Evolutionary conservation across 2,329 filamentous ascomycete species (phyloP).

Genomic region (Hypoxylon sp.): DNA sequence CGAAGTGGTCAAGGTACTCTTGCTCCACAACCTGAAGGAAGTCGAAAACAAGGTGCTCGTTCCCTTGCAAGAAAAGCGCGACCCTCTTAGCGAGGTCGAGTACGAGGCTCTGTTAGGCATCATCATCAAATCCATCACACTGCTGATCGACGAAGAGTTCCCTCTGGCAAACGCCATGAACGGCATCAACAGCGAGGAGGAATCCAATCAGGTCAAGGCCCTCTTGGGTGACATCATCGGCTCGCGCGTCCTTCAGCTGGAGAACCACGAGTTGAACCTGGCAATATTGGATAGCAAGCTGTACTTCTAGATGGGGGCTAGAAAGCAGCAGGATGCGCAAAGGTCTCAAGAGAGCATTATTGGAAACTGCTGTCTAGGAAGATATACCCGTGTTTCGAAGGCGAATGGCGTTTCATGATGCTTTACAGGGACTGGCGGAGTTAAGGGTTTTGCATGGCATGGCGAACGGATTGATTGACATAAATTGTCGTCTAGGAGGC

Average conservation of each 20-base stretch:
- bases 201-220: slow-evolving; percentile 58
- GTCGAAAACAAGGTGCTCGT: slow-evolving; percentile 63
- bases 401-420: no score
- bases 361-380: no score
- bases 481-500: no score
- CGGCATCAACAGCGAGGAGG: slow-evolving; percentile 49
- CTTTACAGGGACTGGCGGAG: no score
- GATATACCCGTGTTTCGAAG: no score
- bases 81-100: slow-evolving; percentile 54
- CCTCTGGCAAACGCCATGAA: slow-evolving; percentile 53
- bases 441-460: no score
- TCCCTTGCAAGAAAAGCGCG: slow-evolving; percentile 61
- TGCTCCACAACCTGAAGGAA: slow-evolving; percentile 63
- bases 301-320: slow-evolving; percentile 36
- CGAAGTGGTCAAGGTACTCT: slow-evolving; percentile 64
- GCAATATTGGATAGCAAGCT: slow-evolving; percentile 64
- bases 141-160: slow-evolving; percentile 50
- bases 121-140: slow-evolving; percentile 62
- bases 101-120: slow-evolving; percentile 64
- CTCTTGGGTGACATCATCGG: slow-evolving; percentile 65
- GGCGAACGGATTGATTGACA: no score
- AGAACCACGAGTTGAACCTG: slow-evolving; percentile 58
- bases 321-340: no score
- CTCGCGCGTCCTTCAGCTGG: slow-evolving; percentile 55
- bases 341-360: not conserved